Percentiles rank a stretch among this genome's conserved stretches.
Evolutionary conservation across 2,329 filamentous ascomycete species (phyloP).

Genomic region (Dothiorella sarmentorum): DNA sequence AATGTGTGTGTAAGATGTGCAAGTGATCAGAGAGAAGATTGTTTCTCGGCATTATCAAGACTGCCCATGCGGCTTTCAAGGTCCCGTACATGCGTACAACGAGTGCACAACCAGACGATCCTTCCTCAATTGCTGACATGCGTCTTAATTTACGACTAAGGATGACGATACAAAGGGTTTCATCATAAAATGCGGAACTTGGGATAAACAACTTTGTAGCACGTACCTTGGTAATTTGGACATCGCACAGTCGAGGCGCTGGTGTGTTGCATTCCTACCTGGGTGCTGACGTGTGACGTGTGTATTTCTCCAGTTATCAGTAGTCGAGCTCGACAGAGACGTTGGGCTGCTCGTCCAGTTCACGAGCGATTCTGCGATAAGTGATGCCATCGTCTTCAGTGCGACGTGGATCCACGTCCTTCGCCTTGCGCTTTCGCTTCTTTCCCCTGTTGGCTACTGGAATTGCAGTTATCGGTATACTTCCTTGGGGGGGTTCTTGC

Average conservation of each 20-base stretch:
- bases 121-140: constrained; percentile 6
- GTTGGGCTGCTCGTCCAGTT: constrained; percentile 30
- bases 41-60: constrained; percentile 8
- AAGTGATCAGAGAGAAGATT: constrained; percentile 19
- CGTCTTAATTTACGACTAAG: constrained; percentile 69
- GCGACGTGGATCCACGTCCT: constrained; percentile 29
- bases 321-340: constrained; percentile 48
- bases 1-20: background rate
- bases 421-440: constrained; percentile 34
- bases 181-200: constrained; percentile 61
- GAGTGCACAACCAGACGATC: constrained; percentile 10
- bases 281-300: background rate
- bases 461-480: constrained; percentile 19
- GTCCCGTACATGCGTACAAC: constrained; percentile 4
- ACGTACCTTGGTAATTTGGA: background rate
- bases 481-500: constrained; percentile 1
- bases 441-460: constrained; percentile 29
- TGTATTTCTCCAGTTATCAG: constrained; percentile 25
- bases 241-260: background rate
- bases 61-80: constrained; percentile 5
- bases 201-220: background rate
- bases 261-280: background rate
- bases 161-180: constrained; percentile 90
- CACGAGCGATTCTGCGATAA: constrained; percentile 21
- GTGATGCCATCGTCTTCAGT: constrained; percentile 24